Evolutionary conservation across 2,329 filamentous ascomycete genomes (phyloP).

Genomic region (Nemania serpens): DNA sequence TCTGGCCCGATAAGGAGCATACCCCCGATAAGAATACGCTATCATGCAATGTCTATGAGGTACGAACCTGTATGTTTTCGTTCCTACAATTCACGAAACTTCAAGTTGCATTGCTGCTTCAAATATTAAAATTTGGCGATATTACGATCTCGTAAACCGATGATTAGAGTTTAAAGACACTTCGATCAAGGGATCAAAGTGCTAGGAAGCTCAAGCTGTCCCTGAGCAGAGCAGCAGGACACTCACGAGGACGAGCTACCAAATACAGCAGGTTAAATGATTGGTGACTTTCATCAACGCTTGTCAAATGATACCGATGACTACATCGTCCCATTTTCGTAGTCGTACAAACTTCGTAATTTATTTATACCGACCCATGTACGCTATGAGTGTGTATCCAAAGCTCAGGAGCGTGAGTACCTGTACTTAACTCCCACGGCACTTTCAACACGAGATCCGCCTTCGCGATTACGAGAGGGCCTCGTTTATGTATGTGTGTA

Average conservation of each 20-base stretch:
- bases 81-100: too few relatives aligned
- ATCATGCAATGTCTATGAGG: too few relatives aligned
- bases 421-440: too few relatives aligned
- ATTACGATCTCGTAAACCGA: background rate
- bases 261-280: too few relatives aligned
- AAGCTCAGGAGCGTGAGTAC: too few relatives aligned
- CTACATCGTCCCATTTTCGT: background rate
- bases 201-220: background rate
- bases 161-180: background rate
- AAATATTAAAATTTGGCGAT: background rate
- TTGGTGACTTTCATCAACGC: background rate
- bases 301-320: background rate
- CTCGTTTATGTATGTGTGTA: too few relatives aligned
- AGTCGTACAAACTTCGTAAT: background rate
- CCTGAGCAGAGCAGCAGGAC: background rate
- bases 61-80: too few relatives aligned
- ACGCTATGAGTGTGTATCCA: too few relatives aligned
- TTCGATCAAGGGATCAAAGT: background rate
- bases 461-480: too few relatives aligned
- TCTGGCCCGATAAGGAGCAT: constrained; percentile 28
- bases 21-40: too few relatives aligned
- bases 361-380: background rate
- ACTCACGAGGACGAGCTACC: background rate
- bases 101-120: too few relatives aligned
- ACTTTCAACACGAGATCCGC: too few relatives aligned